Conservation (phyloP, 805 yeast genomes). For the Lipomyces sp. region DNA sequence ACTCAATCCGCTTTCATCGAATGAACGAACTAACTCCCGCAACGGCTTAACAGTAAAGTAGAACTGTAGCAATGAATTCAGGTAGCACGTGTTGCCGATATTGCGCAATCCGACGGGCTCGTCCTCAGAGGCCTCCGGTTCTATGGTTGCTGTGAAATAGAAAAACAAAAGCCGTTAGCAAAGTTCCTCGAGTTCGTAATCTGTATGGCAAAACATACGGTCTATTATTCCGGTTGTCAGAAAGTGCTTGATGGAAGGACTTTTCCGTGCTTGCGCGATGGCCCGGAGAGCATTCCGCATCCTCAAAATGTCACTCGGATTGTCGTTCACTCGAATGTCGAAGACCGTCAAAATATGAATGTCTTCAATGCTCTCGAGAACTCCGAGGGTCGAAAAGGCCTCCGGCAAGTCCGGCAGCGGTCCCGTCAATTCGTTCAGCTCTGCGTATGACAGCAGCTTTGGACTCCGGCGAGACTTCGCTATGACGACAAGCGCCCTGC, state of each 20-base stretch:
- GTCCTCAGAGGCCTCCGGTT: constrained; percentile 40
- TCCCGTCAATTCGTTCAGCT: constrained; percentile 24
- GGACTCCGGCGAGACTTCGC: constrained; percentile 35
- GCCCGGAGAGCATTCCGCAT: constrained; percentile 61
- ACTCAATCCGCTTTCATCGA: constrained; percentile 35
- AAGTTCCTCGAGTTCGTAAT: not conserved
- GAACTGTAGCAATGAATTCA: constrained; percentile 86
- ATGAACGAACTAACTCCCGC: constrained; percentile 60
- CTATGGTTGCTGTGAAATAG: not conserved
- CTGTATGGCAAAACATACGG: not conserved
- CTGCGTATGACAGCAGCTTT: constrained; percentile 34
- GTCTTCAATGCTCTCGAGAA: constrained; percentile 24
- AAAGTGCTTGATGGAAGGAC: constrained; percentile 55
- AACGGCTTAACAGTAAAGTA: constrained; percentile 84
- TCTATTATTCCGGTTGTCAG: constrained; percentile 38
- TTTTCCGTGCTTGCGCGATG: constrained; percentile 56
- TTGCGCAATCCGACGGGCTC: constrained; percentile 88
- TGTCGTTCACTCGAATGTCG: constrained; percentile 43
- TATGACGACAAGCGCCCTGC: constrained; percentile 34
- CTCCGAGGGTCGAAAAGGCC: constrained; percentile 28
- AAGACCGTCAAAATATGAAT: constrained; percentile 24
- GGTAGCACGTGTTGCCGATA: constrained; percentile 92
- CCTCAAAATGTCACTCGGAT: constrained; percentile 50
- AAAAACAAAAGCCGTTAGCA: not conserved
- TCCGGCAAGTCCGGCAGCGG: constrained; percentile 22